Base-by-base conservation (phyloP, 768 basidiomycete genomes). In the Lentinula lateritia region DNA sequence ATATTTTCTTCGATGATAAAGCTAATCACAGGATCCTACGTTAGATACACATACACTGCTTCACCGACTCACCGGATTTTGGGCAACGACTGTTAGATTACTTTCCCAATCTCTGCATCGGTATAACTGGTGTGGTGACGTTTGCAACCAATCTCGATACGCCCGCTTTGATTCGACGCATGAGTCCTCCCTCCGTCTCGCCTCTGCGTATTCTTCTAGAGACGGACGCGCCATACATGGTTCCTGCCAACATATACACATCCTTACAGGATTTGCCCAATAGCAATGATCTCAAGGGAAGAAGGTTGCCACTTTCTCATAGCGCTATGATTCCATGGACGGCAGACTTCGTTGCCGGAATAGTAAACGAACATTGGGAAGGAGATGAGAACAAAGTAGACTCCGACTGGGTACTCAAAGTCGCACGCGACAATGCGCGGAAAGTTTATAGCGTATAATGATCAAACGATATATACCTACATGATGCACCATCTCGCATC, bases 11-110 rank as follows among this genome's bases (percentile, higher is more conserved):
- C 28, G 45, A 32, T 8, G 45, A 18, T 23, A 28, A 35, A 55
- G 32, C 23, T 36, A 7, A 18, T 42, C 13, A 15, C 46, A 20
- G 6, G 28, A 52, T 15, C 50, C 13, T 43, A 18, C n/a, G 36
- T n/a, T 62, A 91, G 87, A 87, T 95, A 34, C 93, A 95, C 67
- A 78, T 95, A 5, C 93, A 95, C 65, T 95, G 93, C 69, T 95
- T 90, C 72, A 93, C 92, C 1, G 92, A 94, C 70, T 78, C 87
- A 0, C 90, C 90, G 0, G 85, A 77, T 18, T 88, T 93, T 65
- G 93, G 88, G 0, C 77, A 76, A 42, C 80, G 87, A 3, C 77
- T 95, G 15, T 76, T 94, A 1, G 83, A 82, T 15, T 82, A 91
- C 66, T 95, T 93, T 70, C 84, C 89, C 0, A 92, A 93, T 69